Conservation (phyloP, 257 asterid genomes). For the Solanum corneliomulleri region DNA sequence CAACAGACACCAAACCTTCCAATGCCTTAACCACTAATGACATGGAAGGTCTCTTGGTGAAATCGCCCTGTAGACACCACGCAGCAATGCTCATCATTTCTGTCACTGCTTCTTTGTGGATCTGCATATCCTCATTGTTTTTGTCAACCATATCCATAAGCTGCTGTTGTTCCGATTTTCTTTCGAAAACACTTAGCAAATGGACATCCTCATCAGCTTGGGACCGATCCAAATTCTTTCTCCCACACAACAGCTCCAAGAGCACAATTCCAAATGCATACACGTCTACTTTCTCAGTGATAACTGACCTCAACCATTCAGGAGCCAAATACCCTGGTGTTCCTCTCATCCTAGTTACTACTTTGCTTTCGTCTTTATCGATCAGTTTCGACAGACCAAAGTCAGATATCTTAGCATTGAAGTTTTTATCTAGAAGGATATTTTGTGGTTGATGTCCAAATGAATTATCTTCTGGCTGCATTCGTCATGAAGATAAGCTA, state of each 20-base stretch:
- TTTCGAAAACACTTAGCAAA: background rate
- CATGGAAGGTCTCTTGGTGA: background rate
- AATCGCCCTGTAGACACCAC: slow-evolving; percentile 15
- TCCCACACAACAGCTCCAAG: slow-evolving; percentile 8
- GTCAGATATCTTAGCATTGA: slow-evolving; percentile 16
- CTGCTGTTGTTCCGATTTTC: background rate
- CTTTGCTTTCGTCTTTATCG: slow-evolving; percentile 7
- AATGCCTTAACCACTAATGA: slow-evolving; percentile 8
- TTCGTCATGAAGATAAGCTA: slow-evolving; percentile 14
- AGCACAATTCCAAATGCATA: slow-evolving; percentile 16
- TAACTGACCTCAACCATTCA: slow-evolving; percentile 5
- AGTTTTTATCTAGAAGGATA: slow-evolving; percentile 11
- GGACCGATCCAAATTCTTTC: slow-evolving; percentile 9
- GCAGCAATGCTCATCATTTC: slow-evolving; percentile 9
- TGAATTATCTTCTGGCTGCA: slow-evolving; percentile 17
- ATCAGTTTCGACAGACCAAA: slow-evolving; percentile 10
- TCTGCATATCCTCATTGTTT: slow-evolving; percentile 1
- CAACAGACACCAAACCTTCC: slow-evolving; percentile 2
- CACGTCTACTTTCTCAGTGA: slow-evolving; percentile 15
- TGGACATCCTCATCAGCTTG: slow-evolving; percentile 2
- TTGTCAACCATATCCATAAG: slow-evolving; percentile 2
- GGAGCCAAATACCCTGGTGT: slow-evolving; percentile 18
- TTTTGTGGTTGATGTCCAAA: slow-evolving; percentile 17
- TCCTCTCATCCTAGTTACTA: slow-evolving; percentile 15
- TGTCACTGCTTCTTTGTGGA: background rate